A percentile compares a stretch with the other conserved stretches of the same genome.
Conservation (phyloP, 2,329 filamentous ascomycete species). For the Pseudogymnoascus sp. region DNA sequence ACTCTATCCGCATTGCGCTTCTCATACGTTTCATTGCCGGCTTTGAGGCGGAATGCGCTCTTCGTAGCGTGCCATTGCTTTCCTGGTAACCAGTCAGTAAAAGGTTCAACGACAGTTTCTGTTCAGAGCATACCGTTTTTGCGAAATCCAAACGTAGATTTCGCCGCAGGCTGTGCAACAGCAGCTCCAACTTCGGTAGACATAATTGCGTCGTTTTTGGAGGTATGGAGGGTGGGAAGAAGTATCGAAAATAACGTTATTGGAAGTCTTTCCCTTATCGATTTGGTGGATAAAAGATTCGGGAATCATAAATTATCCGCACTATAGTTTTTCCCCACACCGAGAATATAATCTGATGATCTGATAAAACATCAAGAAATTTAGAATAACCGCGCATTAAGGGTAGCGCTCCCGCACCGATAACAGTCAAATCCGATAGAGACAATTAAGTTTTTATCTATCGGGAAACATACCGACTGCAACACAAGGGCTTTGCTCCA, state of each 20-base stretch:
- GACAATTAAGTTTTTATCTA: slow-evolving; percentile 1
- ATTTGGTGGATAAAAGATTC: slow-evolving; percentile 10
- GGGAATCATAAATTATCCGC: slow-evolving; percentile 9
- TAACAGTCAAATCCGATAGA: neutral
- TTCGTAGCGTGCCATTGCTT: slow-evolving; percentile 89
- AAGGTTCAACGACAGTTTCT: neutral
- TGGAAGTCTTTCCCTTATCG: slow-evolving; percentile 3
- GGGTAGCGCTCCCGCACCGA: slow-evolving; percentile 1
- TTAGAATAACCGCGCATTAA: neutral
- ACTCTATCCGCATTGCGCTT: slow-evolving; percentile 66
- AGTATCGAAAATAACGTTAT: slow-evolving; percentile 1
- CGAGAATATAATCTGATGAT: slow-evolving; percentile 9
- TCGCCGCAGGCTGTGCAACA: neutral
- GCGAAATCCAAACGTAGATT: slow-evolving; percentile 52
- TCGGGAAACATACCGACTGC: neutral
- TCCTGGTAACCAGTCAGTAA: slow-evolving; percentile 46
- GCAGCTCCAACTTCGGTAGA: neutral
- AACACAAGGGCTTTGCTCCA: neutral
- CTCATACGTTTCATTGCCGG: slow-evolving; percentile 71
- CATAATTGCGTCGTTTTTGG: neutral
- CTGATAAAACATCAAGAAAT: slow-evolving; percentile 5
- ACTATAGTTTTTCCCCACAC: slow-evolving; percentile 2
- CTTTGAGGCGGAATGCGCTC: slow-evolving; percentile 74
- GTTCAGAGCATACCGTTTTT: slow-evolving; percentile 61
- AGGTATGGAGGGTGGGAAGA: neutral